phyloP scores from a whole-genome alignment of 306 rosid genomes.

The Ammopiptanthus mongolicus region DNA sequence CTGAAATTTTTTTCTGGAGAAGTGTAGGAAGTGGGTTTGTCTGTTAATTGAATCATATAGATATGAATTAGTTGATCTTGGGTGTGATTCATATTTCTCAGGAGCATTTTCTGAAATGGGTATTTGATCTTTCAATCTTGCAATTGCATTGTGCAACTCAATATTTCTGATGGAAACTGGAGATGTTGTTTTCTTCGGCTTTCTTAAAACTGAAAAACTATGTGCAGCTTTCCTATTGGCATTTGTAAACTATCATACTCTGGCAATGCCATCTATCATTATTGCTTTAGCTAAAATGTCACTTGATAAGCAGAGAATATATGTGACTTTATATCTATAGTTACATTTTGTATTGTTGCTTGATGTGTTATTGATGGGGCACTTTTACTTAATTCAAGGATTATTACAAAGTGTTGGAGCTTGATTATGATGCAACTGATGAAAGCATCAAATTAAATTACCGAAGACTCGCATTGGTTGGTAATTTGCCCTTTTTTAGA shows the following conservation, averaged over 20 bases:
- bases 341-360: not conserved
- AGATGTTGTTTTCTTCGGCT: not conserved
- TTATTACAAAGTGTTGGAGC: constrained; percentile 70
- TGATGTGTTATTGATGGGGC: constrained; percentile 10
- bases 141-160: not conserved
- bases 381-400: constrained; percentile 39
- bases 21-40: not conserved
- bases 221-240: not conserved
- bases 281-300: not conserved
- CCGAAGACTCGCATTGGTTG: constrained; percentile 68
- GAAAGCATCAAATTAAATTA: constrained; percentile 62
- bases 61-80: not conserved
- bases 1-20: not conserved
- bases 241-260: not conserved
- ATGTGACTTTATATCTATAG: not conserved
- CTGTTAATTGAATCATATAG: not conserved
- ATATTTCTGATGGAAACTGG: not conserved
- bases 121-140: not conserved
- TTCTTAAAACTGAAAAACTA: not conserved
- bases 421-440: constrained; percentile 70
- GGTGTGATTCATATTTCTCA: not conserved
- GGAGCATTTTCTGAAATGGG: not conserved
- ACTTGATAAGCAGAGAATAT: not conserved
- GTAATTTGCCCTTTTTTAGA: constrained; percentile 20
- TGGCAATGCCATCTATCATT: not conserved